Conservation (phyloP, 306 rosid species). For the Inga oerstediana region DNA sequence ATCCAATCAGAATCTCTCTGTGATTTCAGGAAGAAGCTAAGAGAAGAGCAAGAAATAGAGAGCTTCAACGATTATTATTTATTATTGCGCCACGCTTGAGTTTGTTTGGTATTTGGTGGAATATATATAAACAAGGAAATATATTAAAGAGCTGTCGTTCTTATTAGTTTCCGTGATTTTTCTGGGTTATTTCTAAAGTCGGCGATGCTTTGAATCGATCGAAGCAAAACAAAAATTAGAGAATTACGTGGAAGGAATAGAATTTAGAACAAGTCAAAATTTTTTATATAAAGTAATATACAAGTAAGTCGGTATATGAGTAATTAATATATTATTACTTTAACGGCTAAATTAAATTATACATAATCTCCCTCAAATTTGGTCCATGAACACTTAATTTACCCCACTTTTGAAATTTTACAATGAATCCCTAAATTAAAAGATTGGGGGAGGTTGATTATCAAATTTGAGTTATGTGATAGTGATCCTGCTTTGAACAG, state of each 20-base stretch:
- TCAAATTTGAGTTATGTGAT: no score
- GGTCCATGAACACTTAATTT: background rate
- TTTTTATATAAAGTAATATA: background rate
- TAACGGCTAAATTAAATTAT: no score
- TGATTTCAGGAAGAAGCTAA: background rate
- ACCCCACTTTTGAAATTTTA: no score
- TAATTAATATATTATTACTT: background rate
- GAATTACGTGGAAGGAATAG: conserved; percentile 40
- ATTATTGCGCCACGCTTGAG: background rate
- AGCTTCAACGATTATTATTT: background rate
- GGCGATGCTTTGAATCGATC: background rate
- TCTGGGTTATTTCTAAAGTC: conserved; percentile 25
- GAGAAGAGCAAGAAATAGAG: background rate
- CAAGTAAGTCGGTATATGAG: background rate
- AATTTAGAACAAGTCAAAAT: conserved; percentile 29
- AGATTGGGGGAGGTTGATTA: no score
- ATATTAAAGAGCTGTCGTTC: background rate
- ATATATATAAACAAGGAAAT: background rate
- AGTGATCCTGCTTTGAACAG: background rate
- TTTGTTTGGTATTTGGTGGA: background rate
- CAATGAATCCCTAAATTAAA: background rate
- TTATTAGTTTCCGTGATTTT: background rate
- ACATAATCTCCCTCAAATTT: background rate
- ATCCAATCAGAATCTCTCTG: background rate
- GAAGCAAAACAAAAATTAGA: background rate